Percentiles rank a stretch among this genome's conserved stretches.
Conservation (phyloP, 2,329 filamentous ascomycete species). For the Talaromyces sp. region DNA sequence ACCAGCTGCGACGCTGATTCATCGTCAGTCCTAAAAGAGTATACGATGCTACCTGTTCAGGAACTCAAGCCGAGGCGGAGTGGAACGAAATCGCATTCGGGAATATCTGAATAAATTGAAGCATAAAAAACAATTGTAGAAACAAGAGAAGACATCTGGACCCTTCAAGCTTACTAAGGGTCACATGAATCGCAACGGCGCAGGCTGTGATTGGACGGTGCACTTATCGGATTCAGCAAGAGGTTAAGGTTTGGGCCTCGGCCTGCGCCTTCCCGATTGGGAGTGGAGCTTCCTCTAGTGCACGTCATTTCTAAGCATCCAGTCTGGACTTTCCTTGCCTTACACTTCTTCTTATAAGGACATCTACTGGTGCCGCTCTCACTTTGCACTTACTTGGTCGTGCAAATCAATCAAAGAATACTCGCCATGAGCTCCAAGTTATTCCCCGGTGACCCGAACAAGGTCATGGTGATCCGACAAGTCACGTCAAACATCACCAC, state of each 20-base stretch:
- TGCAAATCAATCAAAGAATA: neutral
- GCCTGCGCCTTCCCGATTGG: slow-evolving; percentile 9
- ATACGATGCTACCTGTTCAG: neutral
- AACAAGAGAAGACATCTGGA: neutral
- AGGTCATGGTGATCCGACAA: slow-evolving; percentile 86
- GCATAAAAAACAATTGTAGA: neutral
- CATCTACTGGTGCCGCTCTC: no score
- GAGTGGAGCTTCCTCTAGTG: slow-evolving; percentile 8
- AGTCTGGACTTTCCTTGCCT: neutral
- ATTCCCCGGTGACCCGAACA: slow-evolving; percentile 66
- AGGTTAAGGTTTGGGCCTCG: slow-evolving; percentile 4
- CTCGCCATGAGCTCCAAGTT: slow-evolving; percentile 59
- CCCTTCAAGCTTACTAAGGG: neutral
- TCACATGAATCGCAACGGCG: neutral
- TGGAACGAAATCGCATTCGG: neutral
- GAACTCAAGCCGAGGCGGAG: neutral
- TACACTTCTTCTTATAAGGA: neutral
- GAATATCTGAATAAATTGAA: neutral
- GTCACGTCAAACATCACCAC: slow-evolving; percentile 67
- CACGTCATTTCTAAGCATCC: neutral
- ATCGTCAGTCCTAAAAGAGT: neutral
- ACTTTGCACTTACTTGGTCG: neutral
- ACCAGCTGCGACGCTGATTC: neutral
- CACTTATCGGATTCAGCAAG: neutral
- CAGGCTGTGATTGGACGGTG: neutral